phyloP scores from a whole-genome alignment of 208 protist genomes.

The Wallacemonas sp. region DNA sequence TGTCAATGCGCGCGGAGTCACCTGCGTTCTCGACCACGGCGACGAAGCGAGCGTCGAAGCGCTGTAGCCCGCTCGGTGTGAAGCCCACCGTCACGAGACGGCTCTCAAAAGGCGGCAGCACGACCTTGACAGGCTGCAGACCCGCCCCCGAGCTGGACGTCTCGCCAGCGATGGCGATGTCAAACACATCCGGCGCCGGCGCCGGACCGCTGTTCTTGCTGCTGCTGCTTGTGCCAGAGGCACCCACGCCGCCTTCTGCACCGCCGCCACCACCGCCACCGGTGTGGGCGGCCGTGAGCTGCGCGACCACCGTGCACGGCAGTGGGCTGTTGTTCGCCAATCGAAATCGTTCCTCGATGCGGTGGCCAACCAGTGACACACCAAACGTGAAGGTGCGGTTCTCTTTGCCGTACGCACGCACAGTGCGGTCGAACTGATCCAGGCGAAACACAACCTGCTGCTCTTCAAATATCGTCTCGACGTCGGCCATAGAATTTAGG shows the following conservation, averaged over 20 bases:
- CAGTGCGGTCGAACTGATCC: constrained; percentile 56
- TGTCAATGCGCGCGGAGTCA: constrained; percentile 30
- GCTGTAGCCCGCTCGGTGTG: constrained; percentile 73
- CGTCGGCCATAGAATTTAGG: constrained; percentile 68
- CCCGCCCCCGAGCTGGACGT: not conserved
- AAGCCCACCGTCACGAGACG: constrained; percentile 94
- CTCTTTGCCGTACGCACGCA: constrained; percentile 88
- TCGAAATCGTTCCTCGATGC: constrained; percentile 91
- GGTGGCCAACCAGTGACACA: constrained; percentile 78
- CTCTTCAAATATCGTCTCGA: constrained; percentile 97
- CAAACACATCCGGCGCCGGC: constrained; percentile 51
- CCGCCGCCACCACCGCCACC: constrained; percentile 26
- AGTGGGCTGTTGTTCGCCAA: constrained; percentile 95
- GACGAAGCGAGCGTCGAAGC: constrained; percentile 87
- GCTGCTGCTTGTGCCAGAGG: not conserved
- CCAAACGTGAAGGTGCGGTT: constrained; percentile 94
- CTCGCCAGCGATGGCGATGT: constrained; percentile 43
- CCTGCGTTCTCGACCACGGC: constrained; percentile 88
- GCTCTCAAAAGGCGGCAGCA: constrained; percentile 95
- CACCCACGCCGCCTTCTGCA: constrained; percentile 11
- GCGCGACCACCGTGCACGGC: constrained; percentile 81
- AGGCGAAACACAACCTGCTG: constrained; percentile 92
- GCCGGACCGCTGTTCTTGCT: not conserved
- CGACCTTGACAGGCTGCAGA: constrained; percentile 27
- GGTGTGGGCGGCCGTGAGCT: constrained; percentile 30